Evolutionary conservation across 306 rosid species (phyloP).

Genomic region (Pachyrhizus erosus): DNA sequence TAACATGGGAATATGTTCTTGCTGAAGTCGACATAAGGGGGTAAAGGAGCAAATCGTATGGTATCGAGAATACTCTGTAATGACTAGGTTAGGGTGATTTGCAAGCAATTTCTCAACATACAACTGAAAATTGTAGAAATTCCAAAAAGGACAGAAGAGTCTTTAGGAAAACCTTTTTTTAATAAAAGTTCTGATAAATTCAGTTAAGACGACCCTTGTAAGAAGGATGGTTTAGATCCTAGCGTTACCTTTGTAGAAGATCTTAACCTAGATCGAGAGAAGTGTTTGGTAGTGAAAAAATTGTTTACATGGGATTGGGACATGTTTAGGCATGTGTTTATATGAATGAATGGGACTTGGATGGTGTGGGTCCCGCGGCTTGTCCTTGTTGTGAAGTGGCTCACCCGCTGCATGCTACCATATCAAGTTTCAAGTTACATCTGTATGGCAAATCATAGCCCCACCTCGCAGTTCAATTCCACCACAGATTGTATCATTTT

Average conservation of each 20-base stretch:
- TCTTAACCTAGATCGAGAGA: not conserved
- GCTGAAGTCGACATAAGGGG: slow-evolving; percentile 1
- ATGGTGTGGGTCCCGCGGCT: slow-evolving; percentile 47
- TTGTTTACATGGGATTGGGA: not conserved
- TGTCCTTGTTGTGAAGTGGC: slow-evolving; percentile 52
- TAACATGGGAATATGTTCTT: slow-evolving; percentile 29
- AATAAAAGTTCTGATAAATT: slow-evolving; percentile 17
- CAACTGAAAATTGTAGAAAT: not conserved
- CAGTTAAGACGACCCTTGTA: not conserved
- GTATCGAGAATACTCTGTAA: not conserved
- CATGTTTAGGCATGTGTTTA: slow-evolving; percentile 22
- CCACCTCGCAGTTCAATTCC: slow-evolving; percentile 55
- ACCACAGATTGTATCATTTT: slow-evolving; percentile 51
- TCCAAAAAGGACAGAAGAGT: not conserved
- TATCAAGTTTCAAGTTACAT: slow-evolving; percentile 47
- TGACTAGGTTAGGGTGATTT: slow-evolving; percentile 22
- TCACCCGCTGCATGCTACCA: slow-evolving; percentile 42
- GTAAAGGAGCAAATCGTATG: not conserved
- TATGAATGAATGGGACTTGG: slow-evolving; percentile 13
- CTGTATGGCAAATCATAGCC: slow-evolving; percentile 45
- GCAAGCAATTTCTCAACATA: slow-evolving; percentile 8
- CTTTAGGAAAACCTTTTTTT: not conserved
- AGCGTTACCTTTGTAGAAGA: not conserved
- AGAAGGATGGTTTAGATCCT: not conserved
- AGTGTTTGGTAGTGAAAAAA: not conserved